Evolutionary conservation across 2,329 filamentous ascomycete species (phyloP).

Genomic region (Magnaporthiopsis poae): DNA sequence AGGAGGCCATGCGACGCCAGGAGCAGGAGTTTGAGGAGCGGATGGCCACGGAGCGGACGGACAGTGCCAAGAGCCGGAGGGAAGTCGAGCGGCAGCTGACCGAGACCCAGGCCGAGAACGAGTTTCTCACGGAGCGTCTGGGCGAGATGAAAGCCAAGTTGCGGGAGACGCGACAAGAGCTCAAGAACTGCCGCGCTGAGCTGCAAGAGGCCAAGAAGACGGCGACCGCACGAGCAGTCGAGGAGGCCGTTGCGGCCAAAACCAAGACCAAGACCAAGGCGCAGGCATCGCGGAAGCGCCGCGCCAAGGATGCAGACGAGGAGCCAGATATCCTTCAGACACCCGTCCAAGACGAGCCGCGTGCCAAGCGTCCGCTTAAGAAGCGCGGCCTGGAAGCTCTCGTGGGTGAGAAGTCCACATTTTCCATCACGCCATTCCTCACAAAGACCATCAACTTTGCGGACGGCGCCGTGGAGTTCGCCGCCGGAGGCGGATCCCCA

Average conservation of each 20-base stretch:
- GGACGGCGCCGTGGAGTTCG: slow-evolving; percentile 24
- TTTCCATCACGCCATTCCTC: slow-evolving; percentile 89
- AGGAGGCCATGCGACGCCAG: slow-evolving; percentile 27
- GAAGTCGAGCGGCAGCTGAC: slow-evolving; percentile 44
- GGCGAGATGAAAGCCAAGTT: slow-evolving; percentile 61
- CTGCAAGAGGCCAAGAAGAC: slow-evolving; percentile 29
- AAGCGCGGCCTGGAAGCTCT: slow-evolving; percentile 49
- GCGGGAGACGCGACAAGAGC: slow-evolving; percentile 58
- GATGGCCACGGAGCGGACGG: slow-evolving; percentile 18
- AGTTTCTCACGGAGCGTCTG: slow-evolving; percentile 60
- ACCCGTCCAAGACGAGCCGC: slow-evolving; percentile 26
- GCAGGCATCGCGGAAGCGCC: slow-evolving; percentile 35
- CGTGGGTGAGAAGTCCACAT: slow-evolving; percentile 72
- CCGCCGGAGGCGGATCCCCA: slow-evolving; percentile 6
- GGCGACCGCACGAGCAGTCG: slow-evolving; percentile 24
- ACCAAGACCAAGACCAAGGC: slow-evolving; percentile 19
- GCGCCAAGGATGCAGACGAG: slow-evolving; percentile 27
- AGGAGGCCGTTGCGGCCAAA: slow-evolving; percentile 5
- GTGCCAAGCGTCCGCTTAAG: slow-evolving; percentile 37
- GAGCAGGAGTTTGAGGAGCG: slow-evolving; percentile 16
- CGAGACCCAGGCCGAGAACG: slow-evolving; percentile 52
- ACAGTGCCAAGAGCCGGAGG: slow-evolving; percentile 20
- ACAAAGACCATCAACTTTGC: slow-evolving; percentile 52
- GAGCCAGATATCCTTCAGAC: slow-evolving; percentile 37
- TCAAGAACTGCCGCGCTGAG: slow-evolving; percentile 51